A percentile compares a stretch with the other conserved stretches of the same genome.
Evolutionary conservation across 495 filamentous ascomycete species (phyloP).

Genomic region (Extremus antarcticus): DNA sequence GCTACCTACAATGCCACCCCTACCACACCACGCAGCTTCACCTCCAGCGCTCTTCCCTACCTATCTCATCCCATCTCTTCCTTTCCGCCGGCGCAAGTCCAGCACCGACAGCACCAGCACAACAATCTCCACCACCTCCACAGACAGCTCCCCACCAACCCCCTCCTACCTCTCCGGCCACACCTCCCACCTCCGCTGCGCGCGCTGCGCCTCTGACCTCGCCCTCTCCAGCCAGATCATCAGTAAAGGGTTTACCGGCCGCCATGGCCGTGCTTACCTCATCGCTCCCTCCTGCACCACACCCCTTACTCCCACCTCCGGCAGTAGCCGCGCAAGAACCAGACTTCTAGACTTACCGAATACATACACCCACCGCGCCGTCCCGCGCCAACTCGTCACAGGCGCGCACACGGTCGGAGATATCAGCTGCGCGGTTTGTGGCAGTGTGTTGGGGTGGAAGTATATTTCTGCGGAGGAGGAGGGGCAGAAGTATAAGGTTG

Average conservation of each 20-base stretch:
- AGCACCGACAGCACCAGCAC: conserved; percentile 23
- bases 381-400: conserved; percentile 66
- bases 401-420: conserved; percentile 42
- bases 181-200: conserved; percentile 58
- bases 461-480: conserved; percentile 77
- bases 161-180: conserved; percentile 31
- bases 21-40: conserved; percentile 16
- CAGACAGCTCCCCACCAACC: conserved; percentile 15
- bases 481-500: conserved; percentile 81
- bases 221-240: conserved; percentile 71
- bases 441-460: conserved; percentile 76
- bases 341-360: conserved; percentile 37
- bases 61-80: conserved; percentile 44
- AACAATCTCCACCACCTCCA: conserved; percentile 13
- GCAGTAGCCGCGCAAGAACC: conserved; percentile 14
- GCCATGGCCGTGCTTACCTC: conserved; percentile 88
- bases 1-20: background rate
- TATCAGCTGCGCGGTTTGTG: conserved; percentile 48
- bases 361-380: conserved; percentile 49
- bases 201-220: conserved; percentile 61
- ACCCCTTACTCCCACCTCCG: background rate
- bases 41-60: conserved; percentile 34
- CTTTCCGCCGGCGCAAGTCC: conserved; percentile 37
- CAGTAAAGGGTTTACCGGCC: conserved; percentile 83
- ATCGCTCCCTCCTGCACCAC: conserved; percentile 42